A percentile compares a stretch with the other conserved stretches of the same genome.
Conservation (phyloP, 129 eudicot species). For the Saussurea involucrata region DNA sequence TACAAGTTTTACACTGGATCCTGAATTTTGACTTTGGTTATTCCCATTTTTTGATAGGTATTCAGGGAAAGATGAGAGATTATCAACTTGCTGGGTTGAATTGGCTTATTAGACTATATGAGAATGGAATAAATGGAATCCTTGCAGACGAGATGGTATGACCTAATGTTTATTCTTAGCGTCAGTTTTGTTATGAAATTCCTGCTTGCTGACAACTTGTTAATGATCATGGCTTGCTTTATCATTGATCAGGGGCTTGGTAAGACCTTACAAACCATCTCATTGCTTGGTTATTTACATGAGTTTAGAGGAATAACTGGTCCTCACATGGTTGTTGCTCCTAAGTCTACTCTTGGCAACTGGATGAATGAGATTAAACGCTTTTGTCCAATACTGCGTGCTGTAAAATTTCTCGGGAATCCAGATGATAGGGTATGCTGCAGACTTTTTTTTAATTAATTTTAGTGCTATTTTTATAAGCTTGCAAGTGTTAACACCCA, state of each 20-base stretch:
- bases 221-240: background rate
- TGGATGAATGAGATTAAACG: conserved; percentile 99
- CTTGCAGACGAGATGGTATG: conserved; percentile 99
- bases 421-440: conserved; percentile 87
- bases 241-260: conserved; percentile 75
- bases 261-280: conserved; percentile 93
- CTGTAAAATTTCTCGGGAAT: conserved; percentile 92
- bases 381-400: conserved; percentile 85
- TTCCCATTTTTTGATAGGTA: conserved; percentile 43
- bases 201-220: background rate
- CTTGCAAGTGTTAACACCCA: background rate
- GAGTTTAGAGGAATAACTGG: conserved; percentile 97
- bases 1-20: background rate
- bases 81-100: conserved; percentile 99
- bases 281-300: conserved; percentile 90
- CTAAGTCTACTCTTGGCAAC: conserved; percentile 97
- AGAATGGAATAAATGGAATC: conserved; percentile 95
- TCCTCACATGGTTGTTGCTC: conserved; percentile 99
- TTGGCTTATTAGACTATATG: conserved; percentile 90
- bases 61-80: conserved; percentile 99
- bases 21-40: background rate
- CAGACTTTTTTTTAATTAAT: background rate
- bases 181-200: background rate
- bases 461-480: background rate
- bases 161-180: background rate